Base-by-base conservation (phyloP, 2,329 filamentous ascomycete species). In the Bipolaris sorokiniana region DNA sequence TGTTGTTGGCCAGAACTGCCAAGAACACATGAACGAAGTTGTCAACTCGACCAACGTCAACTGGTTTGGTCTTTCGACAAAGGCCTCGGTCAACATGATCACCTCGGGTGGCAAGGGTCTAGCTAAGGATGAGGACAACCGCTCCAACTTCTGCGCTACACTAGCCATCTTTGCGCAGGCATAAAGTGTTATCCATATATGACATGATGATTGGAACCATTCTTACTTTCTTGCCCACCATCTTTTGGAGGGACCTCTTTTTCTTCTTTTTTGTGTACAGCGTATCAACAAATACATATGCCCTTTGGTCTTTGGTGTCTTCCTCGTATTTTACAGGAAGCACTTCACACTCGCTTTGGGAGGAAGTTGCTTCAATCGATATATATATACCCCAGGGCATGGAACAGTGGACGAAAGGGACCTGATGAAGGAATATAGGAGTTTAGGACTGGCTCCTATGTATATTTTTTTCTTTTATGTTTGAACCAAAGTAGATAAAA, bases 21-120 rank as follows among this genome's bases (percentile, higher is more conserved):
- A 86, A 72, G 68, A 76, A 61, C 70, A 82, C 71, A 82, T 83
- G 72, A 79, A 82, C 56, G 66, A 74, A 65, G 73, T 82, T 47
- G 76, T 79, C 48, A 73, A 74, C 59, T 74, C 71, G 5, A 74
- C 67, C 51, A 77, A 81, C 53, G 70, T 83, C 65, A 76, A 78
- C 66, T 72, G 79, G 66, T 82, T 81, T 56, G 78, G 78, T 44
- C 66, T 83, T 23, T 81, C 75, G 41, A 81, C 81, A 54, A 82
- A 81, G 72, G 81, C 80, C 0, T 73, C 77, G 0, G 78, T 81
- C 61, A 81, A 80, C 66, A 83, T 83, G 81, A 75, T 83, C 56
- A 75, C 77, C 2, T 70, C 75, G 42, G 66, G 68, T 26, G 73
- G 76, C 23, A 55, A 69, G 56, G 75, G 74, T 40, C 60, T 74